A percentile compares a stretch with the other conserved stretches of the same genome.
These are phyloP conservation scores for Abrus pulchellus DNA, from an alignment of 306 rosid genomes.

Conservation along the genomic window DNA sequence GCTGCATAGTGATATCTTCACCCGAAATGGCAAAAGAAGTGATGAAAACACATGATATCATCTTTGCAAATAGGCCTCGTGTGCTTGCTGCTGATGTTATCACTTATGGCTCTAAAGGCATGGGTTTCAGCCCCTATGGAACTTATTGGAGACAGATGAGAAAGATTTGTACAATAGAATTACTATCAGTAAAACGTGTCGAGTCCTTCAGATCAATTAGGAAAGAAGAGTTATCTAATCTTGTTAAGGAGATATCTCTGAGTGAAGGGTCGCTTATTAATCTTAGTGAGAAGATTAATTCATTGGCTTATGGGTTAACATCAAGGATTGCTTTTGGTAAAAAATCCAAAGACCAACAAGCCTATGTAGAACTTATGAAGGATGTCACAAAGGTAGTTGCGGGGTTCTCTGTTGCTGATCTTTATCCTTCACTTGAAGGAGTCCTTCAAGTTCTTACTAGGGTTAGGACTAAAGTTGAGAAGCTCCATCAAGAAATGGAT, in stretches of 20 bases:
- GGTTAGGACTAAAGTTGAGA: constrained; percentile 26
- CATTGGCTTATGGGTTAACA: constrained; percentile 21
- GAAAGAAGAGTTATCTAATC: constrained; percentile 40
- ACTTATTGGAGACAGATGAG: constrained; percentile 43
- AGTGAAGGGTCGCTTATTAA: constrained; percentile 28
- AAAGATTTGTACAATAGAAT: constrained; percentile 36
- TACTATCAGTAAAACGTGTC: constrained; percentile 32
- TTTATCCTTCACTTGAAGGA: constrained; percentile 44
- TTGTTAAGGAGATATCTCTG: constrained; percentile 28
- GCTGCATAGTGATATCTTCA: constrained; percentile 47
- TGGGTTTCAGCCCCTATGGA: constrained; percentile 37
- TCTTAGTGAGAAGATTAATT: constrained; percentile 12
- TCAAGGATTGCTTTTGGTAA: constrained; percentile 37
- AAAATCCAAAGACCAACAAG: constrained; percentile 43
- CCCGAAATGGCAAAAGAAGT: constrained; percentile 50
- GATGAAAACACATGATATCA: constrained; percentile 49
- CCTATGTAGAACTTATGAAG: constrained; percentile 32
- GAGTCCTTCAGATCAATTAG: constrained; percentile 44
- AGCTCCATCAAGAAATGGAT: constrained; percentile 37
- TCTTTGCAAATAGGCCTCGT: constrained; percentile 45
- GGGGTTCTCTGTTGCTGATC: constrained; percentile 47
- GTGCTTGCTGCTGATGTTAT: constrained; percentile 31
- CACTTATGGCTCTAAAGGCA: constrained; percentile 33
- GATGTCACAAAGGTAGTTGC: neutral
- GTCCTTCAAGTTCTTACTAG: constrained; percentile 44